Evolutionary conservation across 2,329 filamentous ascomycete species (phyloP), one percentile per base, ranked within the genome.

Genomic region (Ophiostoma quercus): DNA sequence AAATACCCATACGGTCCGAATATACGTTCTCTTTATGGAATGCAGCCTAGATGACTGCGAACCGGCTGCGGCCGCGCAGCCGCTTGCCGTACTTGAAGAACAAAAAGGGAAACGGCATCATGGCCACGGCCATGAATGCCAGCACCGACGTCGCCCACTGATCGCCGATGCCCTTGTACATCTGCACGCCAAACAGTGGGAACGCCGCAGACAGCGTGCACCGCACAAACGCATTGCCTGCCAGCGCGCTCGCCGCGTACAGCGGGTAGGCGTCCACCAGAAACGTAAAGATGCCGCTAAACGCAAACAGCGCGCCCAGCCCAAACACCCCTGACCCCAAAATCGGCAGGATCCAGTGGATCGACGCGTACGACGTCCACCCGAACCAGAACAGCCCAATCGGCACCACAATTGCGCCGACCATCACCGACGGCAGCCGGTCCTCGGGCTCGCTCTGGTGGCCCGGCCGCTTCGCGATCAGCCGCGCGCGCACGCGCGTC

Each of bases 261-360:
- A 87, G 79, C 69, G 90, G 89, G 78, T 94, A 94, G 29, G 90
- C 89, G 77, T 92, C 91, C 74, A 92, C 92, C 73, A 96, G 82
- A 80, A 96, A 97, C 14, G 92, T 96, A 79, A 96, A 97, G 74
- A 96, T 87, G 68, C 92, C 92, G 70, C 87, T 89, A 79, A 92
- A 97, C 39, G 90, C 87, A 71, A 96, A 85, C 25, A 84, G 88
- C 82, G 82, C 90, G 87, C 86, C 91, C 77, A 84, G 81, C 70
- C 88, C 90, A 79, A 93, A 94, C 63, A 94, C 81, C 60, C 78
- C 83, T 37, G 88, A 90, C 25, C 89, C 91, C 79, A 94, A 88
- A 73, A 92, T 89, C 34, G 90, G 89, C 65, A 88, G 84, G 72
- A 92, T 90, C 88, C 88, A 94, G 79, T 92, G 90, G 67, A 97